Base-by-base conservation (phyloP, 495 filamentous ascomycete species). In the Halenospora varia region DNA sequence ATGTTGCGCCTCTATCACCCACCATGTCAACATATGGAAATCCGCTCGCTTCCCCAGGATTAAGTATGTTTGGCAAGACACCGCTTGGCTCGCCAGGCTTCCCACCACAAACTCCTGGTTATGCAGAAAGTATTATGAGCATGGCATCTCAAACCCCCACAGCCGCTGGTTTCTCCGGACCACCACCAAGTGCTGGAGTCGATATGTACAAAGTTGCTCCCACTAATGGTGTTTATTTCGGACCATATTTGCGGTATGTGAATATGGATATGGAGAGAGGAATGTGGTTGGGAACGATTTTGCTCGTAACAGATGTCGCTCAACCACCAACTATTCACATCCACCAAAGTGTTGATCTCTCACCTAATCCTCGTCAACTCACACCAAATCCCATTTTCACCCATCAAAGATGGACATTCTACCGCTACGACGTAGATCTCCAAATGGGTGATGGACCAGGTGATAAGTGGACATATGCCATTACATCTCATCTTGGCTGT, bases 191-290 rank as follows among this genome's bases (percentile, higher is more conserved):
- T 56, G 86, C 89, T 39, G 94, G 94, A 2, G 85, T 98, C 2
- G 92, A 96, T 55, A 77, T 95, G 73, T 98, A 96, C 74, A 96
- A 94, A 65, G 82, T 96, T 48, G 84, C 86, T 46, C 92, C 94
- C 3, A 95, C 90, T 1, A 98, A 98, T 57, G 92, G 92, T n/a
- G 94, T 97, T 15, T 98, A 97, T 69, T 97, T 98, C 70, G 94
- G 94, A 0, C 94, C 94, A 0, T 97, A 97, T 68, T 77, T 98
- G 42, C 78, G 92, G 59, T 98, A 98, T 66, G 89, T 90, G 3
- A 98, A 98, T 66, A 97, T 98, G 92, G 89, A 98, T 56, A 64
- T 97, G 29, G 92, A 97, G 67, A 86, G 85, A 63, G 94, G 95
- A 1, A 61, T 92, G 26, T 98, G 94, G 94, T 72, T 93, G 10